Base-by-base conservation (phyloP, 2,329 filamentous ascomycete species). In the Ophiosphaerella korrae region DNA sequence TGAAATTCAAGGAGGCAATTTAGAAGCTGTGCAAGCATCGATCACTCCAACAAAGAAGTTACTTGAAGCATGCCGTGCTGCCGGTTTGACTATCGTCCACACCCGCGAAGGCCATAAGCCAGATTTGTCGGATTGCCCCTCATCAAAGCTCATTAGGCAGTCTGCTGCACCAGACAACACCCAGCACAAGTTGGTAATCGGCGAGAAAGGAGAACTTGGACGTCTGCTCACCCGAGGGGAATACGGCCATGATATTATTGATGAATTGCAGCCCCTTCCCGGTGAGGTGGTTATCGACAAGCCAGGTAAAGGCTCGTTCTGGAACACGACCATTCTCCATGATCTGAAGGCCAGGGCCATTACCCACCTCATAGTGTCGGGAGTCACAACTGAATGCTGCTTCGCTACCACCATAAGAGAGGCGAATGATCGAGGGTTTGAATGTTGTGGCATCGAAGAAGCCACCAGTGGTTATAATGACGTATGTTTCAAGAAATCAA, bases 391-490 rank as follows among this genome's bases (percentile, higher is more conserved):
- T 1, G 82, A 85, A 66, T 82, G 81, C 57, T 84, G 82, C 58
- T 82, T 85, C 44, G 79, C 79, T 7, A 82, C 80, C 0, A 83
- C 82, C 0, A 73, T 82, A 2, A 73, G 82, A 33, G 83, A 85
- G 66, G 81, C 80, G 29, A 82, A 81, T 50, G 83, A 85, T 59
- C 77, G 84, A n/a, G 84, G 83, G 0, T 85, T 83, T 55, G 81
- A 85, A 60, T 84, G 80, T 66, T 85, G 82, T 47, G 73, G 72
- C 3, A 68, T 77, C 32, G 65, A 66, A 40, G 74, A 77, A 52
- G 74, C 71, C 54, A 81, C 79, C 0, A 75, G 74, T 40, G 79
- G 80, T 1, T 82, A 81, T 48, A 63, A 78, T 62, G 75, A 80
- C 45, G 64, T 69, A 9, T 70, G 74, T n/a, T 77, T 78, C 57